These are phyloP conservation scores for Letharia lupina DNA, from an alignment of 495 filamentous ascomycete genomes.

Conservation along the genomic window DNA sequence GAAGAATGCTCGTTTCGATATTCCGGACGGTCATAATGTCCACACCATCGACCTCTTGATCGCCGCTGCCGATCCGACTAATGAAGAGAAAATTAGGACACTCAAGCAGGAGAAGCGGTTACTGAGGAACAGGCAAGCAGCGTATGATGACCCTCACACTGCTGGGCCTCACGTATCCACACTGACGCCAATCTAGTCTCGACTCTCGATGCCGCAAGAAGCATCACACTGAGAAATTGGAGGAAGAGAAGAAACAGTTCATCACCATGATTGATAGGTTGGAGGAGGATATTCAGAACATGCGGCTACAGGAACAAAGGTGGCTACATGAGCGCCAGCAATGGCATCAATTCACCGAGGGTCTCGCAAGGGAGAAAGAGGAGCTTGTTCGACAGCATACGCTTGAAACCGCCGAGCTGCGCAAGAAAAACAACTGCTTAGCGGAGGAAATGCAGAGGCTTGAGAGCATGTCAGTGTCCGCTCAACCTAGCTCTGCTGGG, in stretches of 20 bases:
- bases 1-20: constrained; percentile 99
- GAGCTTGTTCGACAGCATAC: constrained; percentile 85
- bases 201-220: constrained; percentile 98
- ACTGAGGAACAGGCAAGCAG: constrained; percentile 89
- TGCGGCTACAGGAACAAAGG: constrained; percentile 48
- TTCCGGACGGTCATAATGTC: constrained; percentile 85
- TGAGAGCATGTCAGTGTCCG: constrained; percentile 56
- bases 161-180: constrained; percentile 6
- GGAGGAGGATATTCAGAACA: constrained; percentile 62
- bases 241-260: constrained; percentile 92
- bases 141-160: constrained; percentile 51
- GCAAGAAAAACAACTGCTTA: constrained; percentile 88
- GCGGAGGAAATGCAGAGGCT: constrained; percentile 75
- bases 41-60: constrained; percentile 94
- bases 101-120: constrained; percentile 97
- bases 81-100: constrained; percentile 95
- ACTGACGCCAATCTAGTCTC: constrained; percentile 52
- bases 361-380: constrained; percentile 77
- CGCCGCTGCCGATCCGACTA: constrained; percentile 56
- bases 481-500: constrained; percentile 47
- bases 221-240: constrained; percentile 92
- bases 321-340: constrained; percentile 62
- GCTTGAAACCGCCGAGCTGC: constrained; percentile 85
- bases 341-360: constrained; percentile 65
- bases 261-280: constrained; percentile 63